These are phyloP conservation scores for Roridomyces roridus DNA, from an alignment of 768 basidiomycete genomes.

Conservation along the genomic window DNA sequence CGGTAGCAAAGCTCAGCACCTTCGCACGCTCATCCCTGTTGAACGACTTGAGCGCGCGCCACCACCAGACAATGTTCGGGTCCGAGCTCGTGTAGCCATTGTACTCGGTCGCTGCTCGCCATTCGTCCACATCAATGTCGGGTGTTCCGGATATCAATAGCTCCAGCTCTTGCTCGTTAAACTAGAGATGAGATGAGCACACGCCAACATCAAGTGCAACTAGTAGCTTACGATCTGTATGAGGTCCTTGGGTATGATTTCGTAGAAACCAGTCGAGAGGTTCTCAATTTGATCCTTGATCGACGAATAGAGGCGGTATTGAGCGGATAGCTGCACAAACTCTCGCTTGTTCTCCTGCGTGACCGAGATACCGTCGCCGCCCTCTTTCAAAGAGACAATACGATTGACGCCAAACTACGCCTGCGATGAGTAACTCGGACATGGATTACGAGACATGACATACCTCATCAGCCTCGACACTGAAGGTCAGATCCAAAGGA, in stretches of 20 bases:
- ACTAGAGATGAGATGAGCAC: conserved; percentile 50
- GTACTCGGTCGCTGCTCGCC: conserved; percentile 92
- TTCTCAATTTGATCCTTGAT: conserved; percentile 97
- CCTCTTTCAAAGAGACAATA: conserved; percentile 85
- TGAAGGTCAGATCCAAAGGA: conserved; percentile 87
- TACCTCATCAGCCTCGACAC: conserved; percentile 95
- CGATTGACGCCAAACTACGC: conserved; percentile 88
- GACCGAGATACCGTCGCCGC: conserved; percentile 83
- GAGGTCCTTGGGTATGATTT: conserved; percentile 96
- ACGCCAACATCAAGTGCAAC: neutral
- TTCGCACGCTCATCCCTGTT: conserved; percentile 96
- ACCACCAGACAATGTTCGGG: conserved; percentile 98
- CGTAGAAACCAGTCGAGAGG: conserved; percentile 90
- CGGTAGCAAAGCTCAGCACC: conserved; percentile 96
- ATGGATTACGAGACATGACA: conserved; percentile 27
- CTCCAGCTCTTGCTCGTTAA: conserved; percentile 94
- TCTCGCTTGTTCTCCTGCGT: conserved; percentile 97
- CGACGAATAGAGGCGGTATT: conserved; percentile 90
- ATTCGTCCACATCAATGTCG: conserved; percentile 98
- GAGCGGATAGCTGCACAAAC: conserved; percentile 94
- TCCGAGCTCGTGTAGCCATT: conserved; percentile 88
- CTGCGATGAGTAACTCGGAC: conserved; percentile 17
- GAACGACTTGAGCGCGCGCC: conserved; percentile 97
- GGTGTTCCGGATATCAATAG: conserved; percentile 95
- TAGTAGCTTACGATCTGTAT: conserved; percentile 79